Evolutionary conservation across 1,284 basidiomycete species (phyloP).

Genomic region (Vanrija pseudolonga): DNA sequence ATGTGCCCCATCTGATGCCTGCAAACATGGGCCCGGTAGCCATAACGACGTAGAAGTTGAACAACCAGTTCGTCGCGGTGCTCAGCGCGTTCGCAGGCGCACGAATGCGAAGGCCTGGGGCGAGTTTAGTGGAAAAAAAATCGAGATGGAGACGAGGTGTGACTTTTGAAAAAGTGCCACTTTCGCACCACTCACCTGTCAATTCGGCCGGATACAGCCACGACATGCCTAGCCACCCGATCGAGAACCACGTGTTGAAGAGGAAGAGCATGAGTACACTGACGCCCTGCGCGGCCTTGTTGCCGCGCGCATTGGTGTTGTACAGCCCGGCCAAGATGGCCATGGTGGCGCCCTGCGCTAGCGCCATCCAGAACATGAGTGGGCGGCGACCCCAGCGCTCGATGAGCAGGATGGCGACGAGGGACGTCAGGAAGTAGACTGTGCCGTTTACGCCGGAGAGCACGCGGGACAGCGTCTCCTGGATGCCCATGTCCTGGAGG

Average conservation of each 20-base stretch:
- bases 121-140: too few relatives aligned
- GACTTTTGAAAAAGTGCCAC: slow-evolving; percentile 54
- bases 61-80: slow-evolving; percentile 58
- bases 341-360: slow-evolving; percentile 31
- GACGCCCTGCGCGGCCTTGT: slow-evolving; percentile 41
- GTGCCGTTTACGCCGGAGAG: slow-evolving; percentile 45
- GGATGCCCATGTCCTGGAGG: slow-evolving; percentile 35
- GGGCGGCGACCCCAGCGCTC: slow-evolving; percentile 39
- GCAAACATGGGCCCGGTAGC: slow-evolving; percentile 40
- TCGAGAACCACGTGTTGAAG: slow-evolving; percentile 47
- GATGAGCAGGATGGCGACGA: slow-evolving; percentile 38
- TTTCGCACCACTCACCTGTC: slow-evolving; percentile 4
- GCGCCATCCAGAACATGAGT: slow-evolving; percentile 40
- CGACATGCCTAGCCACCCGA: slow-evolving; percentile 43
- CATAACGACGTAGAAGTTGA: slow-evolving; percentile 37
- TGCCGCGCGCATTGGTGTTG: slow-evolving; percentile 20
- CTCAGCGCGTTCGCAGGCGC: slow-evolving; percentile 65
- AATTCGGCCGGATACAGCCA: slow-evolving; percentile 45
- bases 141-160: slow-evolving; percentile 20
- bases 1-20: slow-evolving; percentile 38
- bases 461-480: slow-evolving; percentile 31
- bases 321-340: slow-evolving; percentile 41
- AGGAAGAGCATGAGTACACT: slow-evolving; percentile 48
- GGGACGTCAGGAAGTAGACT: slow-evolving; percentile 48
- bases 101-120: slow-evolving; percentile 56